Conservation (phyloP, 2,329 filamentous ascomycete genomes). For the Beauveria caledonica region DNA sequence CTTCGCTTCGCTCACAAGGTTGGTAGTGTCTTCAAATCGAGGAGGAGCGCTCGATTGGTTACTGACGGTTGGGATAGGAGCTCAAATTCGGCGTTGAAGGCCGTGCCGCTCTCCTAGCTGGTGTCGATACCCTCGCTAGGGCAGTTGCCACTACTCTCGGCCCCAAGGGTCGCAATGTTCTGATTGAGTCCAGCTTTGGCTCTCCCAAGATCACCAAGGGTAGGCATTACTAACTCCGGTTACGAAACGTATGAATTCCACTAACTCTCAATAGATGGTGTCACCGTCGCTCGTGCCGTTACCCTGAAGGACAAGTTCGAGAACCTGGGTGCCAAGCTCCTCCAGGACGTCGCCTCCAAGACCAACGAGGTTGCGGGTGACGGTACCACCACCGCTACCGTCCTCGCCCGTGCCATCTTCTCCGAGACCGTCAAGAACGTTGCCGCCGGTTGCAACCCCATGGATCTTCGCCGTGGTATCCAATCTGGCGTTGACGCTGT, state of each 20-base stretch:
- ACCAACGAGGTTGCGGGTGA: conserved; percentile 99
- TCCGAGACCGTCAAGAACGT: conserved; percentile 99
- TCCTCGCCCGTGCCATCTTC: conserved; percentile 96
- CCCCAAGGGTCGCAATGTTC: conserved; percentile 95
- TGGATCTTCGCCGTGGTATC: conserved; percentile 95
- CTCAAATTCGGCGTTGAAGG: conserved; percentile 97
- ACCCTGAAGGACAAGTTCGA: conserved; percentile 98
- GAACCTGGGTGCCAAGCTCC: conserved; percentile 92
- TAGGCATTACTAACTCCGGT: conserved; percentile 32
- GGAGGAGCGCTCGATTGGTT: background rate
- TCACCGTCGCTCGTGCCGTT: conserved; percentile 83
- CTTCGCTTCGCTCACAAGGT: conserved; percentile 98
- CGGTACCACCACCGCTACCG: conserved; percentile 95
- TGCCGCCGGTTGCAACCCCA: conserved; percentile 97
- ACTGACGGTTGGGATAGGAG: conserved; percentile 50
- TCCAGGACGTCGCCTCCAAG: conserved; percentile 98
- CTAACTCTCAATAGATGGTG: conserved; percentile 54
- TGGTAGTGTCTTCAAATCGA: conserved; percentile 21
- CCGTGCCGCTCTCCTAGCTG: conserved; percentile 78
- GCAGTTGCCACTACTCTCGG: conserved; percentile 94
- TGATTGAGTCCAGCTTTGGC: conserved; percentile 97
- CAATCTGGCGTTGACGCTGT: conserved; percentile 94
- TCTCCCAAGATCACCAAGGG: conserved; percentile 99
- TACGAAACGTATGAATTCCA: background rate
- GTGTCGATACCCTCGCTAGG: conserved; percentile 94